phyloP scores from a whole-genome alignment of 371 early-diverging fungal genomes.

The Sporodiniella umbellata region DNA sequence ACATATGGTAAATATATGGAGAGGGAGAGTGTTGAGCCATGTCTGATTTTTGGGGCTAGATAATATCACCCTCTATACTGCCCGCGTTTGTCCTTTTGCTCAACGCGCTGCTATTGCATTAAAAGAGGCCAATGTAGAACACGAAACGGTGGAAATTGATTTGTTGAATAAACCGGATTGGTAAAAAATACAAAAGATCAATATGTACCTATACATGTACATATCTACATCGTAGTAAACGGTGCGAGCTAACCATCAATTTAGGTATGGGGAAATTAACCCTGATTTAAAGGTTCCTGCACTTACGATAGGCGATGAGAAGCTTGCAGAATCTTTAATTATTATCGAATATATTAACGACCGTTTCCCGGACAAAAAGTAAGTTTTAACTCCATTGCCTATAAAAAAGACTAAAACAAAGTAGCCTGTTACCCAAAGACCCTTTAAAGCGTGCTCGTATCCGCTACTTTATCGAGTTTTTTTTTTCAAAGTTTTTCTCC shows the following conservation, averaged over 20 bases:
- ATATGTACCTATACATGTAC: too few relatives aligned
- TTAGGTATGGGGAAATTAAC: conserved; percentile 49
- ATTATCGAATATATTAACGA: conserved; percentile 49
- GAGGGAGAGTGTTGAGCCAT: too few relatives aligned
- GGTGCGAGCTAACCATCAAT: too few relatives aligned
- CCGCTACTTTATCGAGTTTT: conserved; percentile 58
- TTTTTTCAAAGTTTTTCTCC: conserved; percentile 28
- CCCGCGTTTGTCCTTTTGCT: conserved; percentile 59
- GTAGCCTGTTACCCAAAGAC: conserved; percentile 39
- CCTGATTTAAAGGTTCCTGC: conserved; percentile 55
- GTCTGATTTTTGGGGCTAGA: too few relatives aligned
- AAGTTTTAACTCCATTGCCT: conserved; percentile 10
- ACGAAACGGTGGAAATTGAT: conserved; percentile 55
- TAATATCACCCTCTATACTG: conserved; percentile 50
- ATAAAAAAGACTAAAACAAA: neutral
- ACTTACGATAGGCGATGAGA: conserved; percentile 27
- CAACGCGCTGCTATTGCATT: conserved; percentile 60
- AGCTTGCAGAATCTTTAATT: conserved; percentile 51
- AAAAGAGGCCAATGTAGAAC: conserved; percentile 43
- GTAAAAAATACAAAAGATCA: conserved; percentile 28
- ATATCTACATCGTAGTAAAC: too few relatives aligned
- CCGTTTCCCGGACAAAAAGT: conserved; percentile 47
- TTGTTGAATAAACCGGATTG: conserved; percentile 62
- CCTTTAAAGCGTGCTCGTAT: conserved; percentile 43
- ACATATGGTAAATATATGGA: too few relatives aligned